Evolutionary conservation across 176 grass and related monocot genomes (phyloP).

Genomic region (Oryza punctata): DNA sequence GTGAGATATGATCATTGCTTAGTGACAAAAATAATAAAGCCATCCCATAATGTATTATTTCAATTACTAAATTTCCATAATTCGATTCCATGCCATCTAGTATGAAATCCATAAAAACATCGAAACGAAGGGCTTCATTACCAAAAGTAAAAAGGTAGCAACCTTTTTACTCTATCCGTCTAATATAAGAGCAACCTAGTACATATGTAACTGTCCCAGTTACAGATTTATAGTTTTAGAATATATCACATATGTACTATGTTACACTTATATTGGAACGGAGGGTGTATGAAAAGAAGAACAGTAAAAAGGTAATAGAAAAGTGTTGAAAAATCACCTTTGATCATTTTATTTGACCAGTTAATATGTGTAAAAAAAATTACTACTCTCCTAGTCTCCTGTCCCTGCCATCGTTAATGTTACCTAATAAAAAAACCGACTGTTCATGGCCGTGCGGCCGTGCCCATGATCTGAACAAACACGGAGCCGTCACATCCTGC

Average conservation of each 20-base stretch:
- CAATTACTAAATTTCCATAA: background rate
- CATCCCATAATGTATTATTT: background rate
- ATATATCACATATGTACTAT: no score
- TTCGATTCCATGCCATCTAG: background rate
- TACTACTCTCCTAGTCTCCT: background rate
- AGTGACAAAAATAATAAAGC: background rate
- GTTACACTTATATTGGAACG: no score
- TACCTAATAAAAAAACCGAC: background rate
- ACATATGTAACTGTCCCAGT: no score
- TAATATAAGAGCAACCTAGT: no score
- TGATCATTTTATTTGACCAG: background rate
- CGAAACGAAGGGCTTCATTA: background rate
- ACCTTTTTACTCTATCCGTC: background rate
- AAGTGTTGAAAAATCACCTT: background rate
- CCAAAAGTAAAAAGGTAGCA: background rate
- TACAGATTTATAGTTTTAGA: no score
- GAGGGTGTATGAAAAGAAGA: background rate
- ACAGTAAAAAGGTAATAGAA: background rate
- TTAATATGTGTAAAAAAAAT: background rate
- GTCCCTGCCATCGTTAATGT: background rate
- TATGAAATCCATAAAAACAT: background rate
- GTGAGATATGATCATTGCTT: background rate
- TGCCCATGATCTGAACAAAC: slow-evolving; percentile 11
- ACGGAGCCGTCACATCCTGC: background rate
- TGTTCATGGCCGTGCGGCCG: background rate